phyloP scores from a whole-genome alignment of 2,329 filamentous ascomycete species.

The Aspergillus pseudoglaucus region DNA sequence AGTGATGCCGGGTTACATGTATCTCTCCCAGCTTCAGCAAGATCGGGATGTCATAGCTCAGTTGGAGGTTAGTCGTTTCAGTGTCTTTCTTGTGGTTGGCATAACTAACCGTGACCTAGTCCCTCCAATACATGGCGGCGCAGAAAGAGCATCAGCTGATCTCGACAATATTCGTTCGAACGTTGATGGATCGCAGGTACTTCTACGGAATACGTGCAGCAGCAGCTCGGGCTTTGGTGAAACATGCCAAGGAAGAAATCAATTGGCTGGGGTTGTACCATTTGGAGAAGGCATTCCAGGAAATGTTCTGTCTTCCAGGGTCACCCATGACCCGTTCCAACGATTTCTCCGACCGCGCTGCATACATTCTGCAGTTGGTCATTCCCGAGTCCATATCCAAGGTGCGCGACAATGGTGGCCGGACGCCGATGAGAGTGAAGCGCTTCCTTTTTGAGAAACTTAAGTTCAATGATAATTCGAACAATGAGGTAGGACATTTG shows the following conservation, averaged over 20 bases:
- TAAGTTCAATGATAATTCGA: conserved; percentile 88
- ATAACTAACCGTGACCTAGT: conserved; percentile 27
- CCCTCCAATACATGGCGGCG: conserved; percentile 67
- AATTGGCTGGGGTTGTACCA: conserved; percentile 77
- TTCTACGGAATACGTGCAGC: conserved; percentile 87
- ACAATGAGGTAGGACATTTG: conserved; percentile 54
- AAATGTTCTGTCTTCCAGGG: conserved; percentile 77
- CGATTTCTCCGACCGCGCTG: conserved; percentile 79
- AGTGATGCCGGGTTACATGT: conserved; percentile 93
- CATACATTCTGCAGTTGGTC: conserved; percentile 76
- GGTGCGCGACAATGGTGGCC: conserved; percentile 67
- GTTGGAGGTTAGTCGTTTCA: conserved; percentile 43
- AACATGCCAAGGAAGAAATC: conserved; percentile 64
- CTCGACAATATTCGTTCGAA: conserved; percentile 82
- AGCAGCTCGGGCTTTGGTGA: conserved; percentile 71
- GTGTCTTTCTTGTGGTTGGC: conserved; percentile 1
- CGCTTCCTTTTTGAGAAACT: conserved; percentile 83
- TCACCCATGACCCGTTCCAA: conserved; percentile 78
- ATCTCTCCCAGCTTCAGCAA: conserved; percentile 92
- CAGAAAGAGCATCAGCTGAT: conserved; percentile 69
- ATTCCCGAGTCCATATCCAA: conserved; percentile 75
- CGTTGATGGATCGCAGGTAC: conserved; percentile 84
- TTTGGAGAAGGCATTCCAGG: conserved; percentile 75
- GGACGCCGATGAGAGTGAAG: conserved; percentile 71
- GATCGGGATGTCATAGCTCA: conserved; percentile 94